phyloP scores from a whole-genome alignment of 2,329 filamentous ascomycete genomes.

The Endocalyx cinctus region DNA sequence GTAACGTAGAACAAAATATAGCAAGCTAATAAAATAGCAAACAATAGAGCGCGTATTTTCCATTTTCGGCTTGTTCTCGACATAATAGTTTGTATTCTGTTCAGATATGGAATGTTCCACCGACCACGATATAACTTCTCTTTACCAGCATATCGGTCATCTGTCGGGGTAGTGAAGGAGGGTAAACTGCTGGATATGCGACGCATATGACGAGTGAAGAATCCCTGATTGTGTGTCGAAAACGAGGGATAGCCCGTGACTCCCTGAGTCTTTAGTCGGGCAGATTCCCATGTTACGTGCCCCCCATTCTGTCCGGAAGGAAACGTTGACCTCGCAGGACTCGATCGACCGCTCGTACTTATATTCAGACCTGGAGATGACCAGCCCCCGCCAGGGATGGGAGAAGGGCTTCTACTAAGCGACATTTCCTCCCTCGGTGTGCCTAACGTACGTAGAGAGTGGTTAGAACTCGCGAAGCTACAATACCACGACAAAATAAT shows the following conservation, averaged over 20 bases:
- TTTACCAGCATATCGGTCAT: slow-evolving; percentile 63
- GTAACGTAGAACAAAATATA: slow-evolving; percentile 66
- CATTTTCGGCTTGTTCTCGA: slow-evolving; percentile 58
- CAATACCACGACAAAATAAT: too few relatives aligned
- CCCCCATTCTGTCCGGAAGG: slow-evolving; percentile 48
- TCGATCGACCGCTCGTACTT: slow-evolving; percentile 63
- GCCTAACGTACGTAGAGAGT: slow-evolving; percentile 36
- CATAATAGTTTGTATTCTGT: slow-evolving; percentile 41
- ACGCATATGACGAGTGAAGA: slow-evolving; percentile 81
- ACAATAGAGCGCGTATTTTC: slow-evolving; percentile 58
- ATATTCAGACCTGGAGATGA: slow-evolving; percentile 75
- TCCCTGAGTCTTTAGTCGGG: slow-evolving; percentile 70
- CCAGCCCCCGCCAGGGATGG: slow-evolving; percentile 81
- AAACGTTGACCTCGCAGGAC: slow-evolving; percentile 50
- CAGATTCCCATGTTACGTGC: slow-evolving; percentile 73
- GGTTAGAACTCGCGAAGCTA: too few relatives aligned
- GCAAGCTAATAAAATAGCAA: slow-evolving; percentile 55
- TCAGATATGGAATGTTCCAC: slow-evolving; percentile 45
- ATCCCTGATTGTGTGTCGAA: slow-evolving; percentile 76
- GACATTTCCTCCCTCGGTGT: slow-evolving; percentile 66
- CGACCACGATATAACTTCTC: slow-evolving; percentile 65
- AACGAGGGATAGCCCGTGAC: slow-evolving; percentile 74
- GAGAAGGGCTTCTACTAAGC: slow-evolving; percentile 82
- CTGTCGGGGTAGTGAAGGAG: slow-evolving; percentile 53
- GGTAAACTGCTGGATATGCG: slow-evolving; percentile 76